Evolutionary conservation across 768 basidiomycete species (phyloP), one percentile per base, ranked within the genome.

Genomic region (Sarcodon sp.): DNA sequence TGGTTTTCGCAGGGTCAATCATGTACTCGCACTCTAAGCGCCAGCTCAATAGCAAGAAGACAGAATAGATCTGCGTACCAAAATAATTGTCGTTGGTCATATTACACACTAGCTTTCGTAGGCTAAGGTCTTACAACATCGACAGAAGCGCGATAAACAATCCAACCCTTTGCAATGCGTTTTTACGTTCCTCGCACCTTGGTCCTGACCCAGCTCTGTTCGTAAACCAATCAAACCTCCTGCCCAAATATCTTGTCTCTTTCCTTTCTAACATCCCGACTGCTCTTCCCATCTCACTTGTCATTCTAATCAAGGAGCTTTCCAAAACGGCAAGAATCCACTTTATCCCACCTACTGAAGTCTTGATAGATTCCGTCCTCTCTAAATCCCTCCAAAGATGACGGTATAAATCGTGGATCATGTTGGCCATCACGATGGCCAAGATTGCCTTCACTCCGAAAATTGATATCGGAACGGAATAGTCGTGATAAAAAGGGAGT

Each of bases 1-100:
- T 85, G 54, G 86, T 90, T 6, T 68, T 88, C 50, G 48, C 76
- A 4, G 87, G 87, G 3, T 88, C 85, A 3, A 54, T 88, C 31
- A 72, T 69, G 4, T 90, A 90, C 64, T 76, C 83, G 3, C 45
- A 75, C 8, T 13, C 39, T 3, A 41, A 41, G 16, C 39, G 13
- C 15, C 39, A 41, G 11, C 4, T 27, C 21, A 4, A 27, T 27
- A 27, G 21, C 21, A 27, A 27, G 21, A 27, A 27, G 21, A 27
- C 21, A 27, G 21, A 27, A 27, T 27, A 27, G 21, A 27, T 27
- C 2, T 27, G 21, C 21, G 21, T 27, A 27, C 21, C 21, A 27
- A 3, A 27, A 27, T 27, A 27, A 27, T 4, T 4, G 21, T 27
- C 21, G 21, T 27, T 27, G 21, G 21, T 27, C 21, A 27, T 27